These are phyloP conservation scores for Trichophyton verrucosum DNA, from an alignment of 2,329 filamentous ascomycete genomes.

Conservation along the genomic window DNA sequence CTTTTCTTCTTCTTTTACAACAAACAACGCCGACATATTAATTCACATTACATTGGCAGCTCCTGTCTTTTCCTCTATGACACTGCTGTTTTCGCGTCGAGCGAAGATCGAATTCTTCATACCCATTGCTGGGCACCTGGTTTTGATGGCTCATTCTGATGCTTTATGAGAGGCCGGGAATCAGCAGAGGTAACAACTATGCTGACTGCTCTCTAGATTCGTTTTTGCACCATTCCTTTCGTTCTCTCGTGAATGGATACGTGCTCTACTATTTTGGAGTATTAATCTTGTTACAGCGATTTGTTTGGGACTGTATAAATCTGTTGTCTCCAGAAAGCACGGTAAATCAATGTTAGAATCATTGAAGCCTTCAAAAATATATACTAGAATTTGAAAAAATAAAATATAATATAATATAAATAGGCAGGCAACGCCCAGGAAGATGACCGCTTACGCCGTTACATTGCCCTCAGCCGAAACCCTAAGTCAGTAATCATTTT, in stretches of 20 bases:
- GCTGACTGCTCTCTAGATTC: not conserved
- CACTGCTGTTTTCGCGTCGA: slow-evolving; percentile 55
- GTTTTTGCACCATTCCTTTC: not conserved
- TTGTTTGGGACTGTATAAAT: too few relatives aligned
- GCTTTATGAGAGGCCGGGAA: slow-evolving; percentile 54
- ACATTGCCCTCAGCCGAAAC: not conserved
- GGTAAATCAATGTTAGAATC: too few relatives aligned
- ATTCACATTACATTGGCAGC: slow-evolving; percentile 49
- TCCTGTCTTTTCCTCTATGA: slow-evolving; percentile 35
- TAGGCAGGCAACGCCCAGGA: not conserved
- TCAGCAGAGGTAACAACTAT: slow-evolving; percentile 55
- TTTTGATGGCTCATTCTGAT: slow-evolving; percentile 53
- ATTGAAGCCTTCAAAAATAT: not conserved
- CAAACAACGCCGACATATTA: slow-evolving; percentile 40
- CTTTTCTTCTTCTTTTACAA: slow-evolving; percentile 25
- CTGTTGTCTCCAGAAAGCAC: too few relatives aligned
- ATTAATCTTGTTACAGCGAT: too few relatives aligned
- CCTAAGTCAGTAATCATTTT: not conserved
- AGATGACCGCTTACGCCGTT: not conserved
- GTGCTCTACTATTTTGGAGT: too few relatives aligned
- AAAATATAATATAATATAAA: not conserved
- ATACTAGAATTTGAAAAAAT: not conserved
- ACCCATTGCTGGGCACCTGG: slow-evolving; percentile 62
- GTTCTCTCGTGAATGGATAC: not conserved
- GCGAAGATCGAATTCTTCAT: slow-evolving; percentile 44